Evolutionary conservation across 306 rosid genomes (phyloP), one percentile per base, ranked within the genome.

Genomic region (Inga leiocalycina): DNA sequence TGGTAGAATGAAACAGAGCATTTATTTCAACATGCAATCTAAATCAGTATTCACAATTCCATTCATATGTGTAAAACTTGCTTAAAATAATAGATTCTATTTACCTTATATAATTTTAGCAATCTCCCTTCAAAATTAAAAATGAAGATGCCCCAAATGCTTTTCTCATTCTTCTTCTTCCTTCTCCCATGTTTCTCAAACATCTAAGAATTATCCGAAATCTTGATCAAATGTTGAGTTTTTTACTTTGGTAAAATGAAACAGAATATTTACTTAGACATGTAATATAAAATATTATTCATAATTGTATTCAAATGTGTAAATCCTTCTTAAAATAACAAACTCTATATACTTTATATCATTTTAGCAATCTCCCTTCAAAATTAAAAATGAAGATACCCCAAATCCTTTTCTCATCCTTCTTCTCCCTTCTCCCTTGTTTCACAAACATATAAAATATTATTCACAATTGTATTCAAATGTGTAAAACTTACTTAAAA

Each of bases 151-250:
- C 24, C 8, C 68, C 68, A 27, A 24, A 61, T 11, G 37, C 13
- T 37, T 84, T 0, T 71, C 67, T 10, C 37, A 24, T 27, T 27
- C 30, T 22, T 61, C 35, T 61, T 24, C 68, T 24, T 4, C 7
- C 37, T 52, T 54, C 61, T 5, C 76, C 6, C 70, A 85, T 14
- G 64, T 87, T 8, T 20, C 83, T n/a, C 82, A 46, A 11, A 46
- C 51, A 10, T 46, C 15, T 46, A 11, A 20, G 7, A 20, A 57
- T 57, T 8, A 57, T 24, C 15, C 10, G 6, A 61, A 11, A 61
- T 3, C 16, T 9, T 22, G 35, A 61, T 61, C 67, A 57, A 57
- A 57, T 6, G 65, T 57, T 20, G 65, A 57, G 11, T 20, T 57
- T 8, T 8, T 3, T 5, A 20, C 27, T 20, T 61, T 0, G 64